Base-by-base conservation (phyloP, 1,284 basidiomycete species). In the Chondrostereum purpureum region DNA sequence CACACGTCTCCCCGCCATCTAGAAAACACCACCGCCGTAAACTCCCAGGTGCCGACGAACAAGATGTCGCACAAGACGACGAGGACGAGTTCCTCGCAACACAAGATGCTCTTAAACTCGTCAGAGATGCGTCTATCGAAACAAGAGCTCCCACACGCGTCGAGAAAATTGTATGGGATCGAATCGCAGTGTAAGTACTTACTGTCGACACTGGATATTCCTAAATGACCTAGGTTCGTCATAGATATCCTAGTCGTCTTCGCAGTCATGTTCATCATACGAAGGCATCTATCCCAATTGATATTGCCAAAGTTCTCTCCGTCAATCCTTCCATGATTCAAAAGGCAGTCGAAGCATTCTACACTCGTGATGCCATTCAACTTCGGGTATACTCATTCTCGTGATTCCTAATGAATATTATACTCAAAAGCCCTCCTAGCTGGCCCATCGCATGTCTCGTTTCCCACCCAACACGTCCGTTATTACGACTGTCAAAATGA, bases 341-440 rank as follows among this genome's bases (percentile, higher is more conserved):
- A 55, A 84, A 80, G 55, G 89, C 93, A 0, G 76, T 88, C 2
- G 91, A 93, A 62, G 79, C 88, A 0, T 97, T 98, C 63, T 95
- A 96, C 60, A 94, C 92, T 1, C 78, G 93, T 44, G 94, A 96
- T 67, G 85, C 86, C 0, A 70, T 88, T 3, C 90, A 92, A 61
- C 70, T 97, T 45, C 80, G 91, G 36, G 92, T 94, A 60, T 60
- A 83, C 64, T 33, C 18, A 22, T 24, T 3, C 42, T 13, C 23
- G 8, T 21, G 19, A 13, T 21, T 21, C 43, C 49, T 24, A 24
- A 18, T 16, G 20, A 13, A 31, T 31, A n/a, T n/a, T 31, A 31
- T 31, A n/a, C 27, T 31, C 27, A 31, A 31, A 20, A 27, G 45
- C 19, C 42, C 40, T 18, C 22, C 17, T 14, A 42, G 43, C 47